These are phyloP conservation scores for Neurospora sp. DNA, from an alignment of 2,329 filamentous ascomycete species.

Conservation along the genomic window DNA sequence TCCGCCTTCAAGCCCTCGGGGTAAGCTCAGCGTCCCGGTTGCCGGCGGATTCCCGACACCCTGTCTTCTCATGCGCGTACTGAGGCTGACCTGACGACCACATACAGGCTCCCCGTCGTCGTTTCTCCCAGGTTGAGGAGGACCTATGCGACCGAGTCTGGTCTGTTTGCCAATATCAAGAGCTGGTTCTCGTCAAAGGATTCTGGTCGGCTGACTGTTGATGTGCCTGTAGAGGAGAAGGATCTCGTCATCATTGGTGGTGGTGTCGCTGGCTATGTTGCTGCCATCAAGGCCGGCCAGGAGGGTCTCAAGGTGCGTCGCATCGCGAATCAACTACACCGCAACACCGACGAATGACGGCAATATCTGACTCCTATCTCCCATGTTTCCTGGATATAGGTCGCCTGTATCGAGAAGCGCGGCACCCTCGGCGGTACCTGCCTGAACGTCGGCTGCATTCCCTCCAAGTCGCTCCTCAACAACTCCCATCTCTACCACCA, in stretches of 20 bases:
- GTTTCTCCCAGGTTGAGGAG: constrained; percentile 43
- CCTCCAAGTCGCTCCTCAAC: constrained; percentile 98
- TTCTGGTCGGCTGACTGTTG: constrained; percentile 28
- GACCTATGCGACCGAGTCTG: constrained; percentile 48
- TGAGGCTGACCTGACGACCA: background rate
- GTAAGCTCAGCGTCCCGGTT: constrained; percentile 30
- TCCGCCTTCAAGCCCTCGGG: constrained; percentile 46
- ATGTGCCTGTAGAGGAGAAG: constrained; percentile 62
- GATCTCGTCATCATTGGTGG: constrained; percentile 97
- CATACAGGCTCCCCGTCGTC: background rate
- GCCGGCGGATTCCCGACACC: constrained; percentile 5
- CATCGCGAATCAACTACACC: background rate
- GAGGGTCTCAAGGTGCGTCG: constrained; percentile 79
- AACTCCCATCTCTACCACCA: constrained; percentile 98
- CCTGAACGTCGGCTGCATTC: constrained; percentile 98
- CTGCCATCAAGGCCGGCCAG: constrained; percentile 97
- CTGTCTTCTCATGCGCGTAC: constrained; percentile 4
- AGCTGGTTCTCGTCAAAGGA: constrained; percentile 31
- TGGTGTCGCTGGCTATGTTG: constrained; percentile 96
- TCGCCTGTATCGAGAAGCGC: constrained; percentile 97
- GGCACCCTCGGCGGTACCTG: constrained; percentile 92
- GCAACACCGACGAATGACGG: background rate
- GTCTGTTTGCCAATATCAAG: constrained; percentile 30
- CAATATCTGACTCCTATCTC: background rate
- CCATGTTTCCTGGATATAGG: constrained; percentile 39